Base-by-base conservation (phyloP, 129 eudicot species). In the Mikania micrantha region DNA sequence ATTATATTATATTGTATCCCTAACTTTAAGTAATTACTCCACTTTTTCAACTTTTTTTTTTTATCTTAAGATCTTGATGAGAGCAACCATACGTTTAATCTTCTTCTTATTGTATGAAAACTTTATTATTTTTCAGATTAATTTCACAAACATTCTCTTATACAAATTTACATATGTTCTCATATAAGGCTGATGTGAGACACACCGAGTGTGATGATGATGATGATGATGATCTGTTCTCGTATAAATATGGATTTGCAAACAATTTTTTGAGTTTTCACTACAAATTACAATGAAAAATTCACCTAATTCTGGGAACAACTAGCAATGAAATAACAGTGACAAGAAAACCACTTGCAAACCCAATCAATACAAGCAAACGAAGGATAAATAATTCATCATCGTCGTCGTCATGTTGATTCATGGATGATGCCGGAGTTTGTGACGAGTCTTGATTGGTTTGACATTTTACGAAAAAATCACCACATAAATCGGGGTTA, bases 401-500 rank as follows among this genome's bases (percentile, higher is more conserved):
- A 13, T 60, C 63, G 1, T 17, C 56, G 0, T 10, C 4, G 2
- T 41, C 17, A 29, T 2, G 34, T 2, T 29, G 2, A 2, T 29
- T 29, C 4, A 5, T n/a, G n/a, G n/a, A n/a, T n/a, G 34, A 19
- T 29, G 4, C n/a, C 3, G 24, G 57, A 3, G 13, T 8, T 42
- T 17, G 58, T 9, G 35, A 28, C 29, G 4, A 17, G 57, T 32
- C 34, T 53, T 54, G 75, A 39, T 49, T 63, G 49, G 13, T 31
- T 3, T 28, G 56, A 9, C 60, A 72, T 7, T 4, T 52, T 3
- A 68, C 7, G 19, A 0, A 0, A 19, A 29, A 19, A 3, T 15
- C 24, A 11, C 64, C 77, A 50, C 77, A 80, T 54, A 88, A 83
- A 27, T 79, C 78, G 0, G 40, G 72, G 69, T 88, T 88, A 20